Percentiles rank a stretch among this genome's conserved stretches.
Evolutionary conservation across 2,329 filamentous ascomycete genomes (phyloP).

Genomic region (Venturia carpophila): DNA sequence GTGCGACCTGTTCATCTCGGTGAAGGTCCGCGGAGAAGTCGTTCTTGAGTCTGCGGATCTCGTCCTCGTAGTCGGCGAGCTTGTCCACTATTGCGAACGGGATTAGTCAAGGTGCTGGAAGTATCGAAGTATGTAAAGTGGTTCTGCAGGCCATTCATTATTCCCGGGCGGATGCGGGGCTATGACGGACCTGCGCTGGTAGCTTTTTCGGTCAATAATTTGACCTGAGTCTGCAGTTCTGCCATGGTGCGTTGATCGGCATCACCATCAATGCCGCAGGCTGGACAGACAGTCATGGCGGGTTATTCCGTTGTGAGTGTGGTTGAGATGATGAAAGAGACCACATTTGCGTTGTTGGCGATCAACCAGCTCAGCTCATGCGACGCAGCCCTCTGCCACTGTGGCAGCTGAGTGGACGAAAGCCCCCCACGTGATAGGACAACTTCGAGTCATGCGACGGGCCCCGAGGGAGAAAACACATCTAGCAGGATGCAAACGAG

Average conservation of each 20-base stretch:
- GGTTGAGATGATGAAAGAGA: slow-evolving; percentile 12
- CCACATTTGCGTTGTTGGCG: background rate
- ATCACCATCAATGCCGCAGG: background rate
- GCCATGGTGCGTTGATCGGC: slow-evolving; percentile 49
- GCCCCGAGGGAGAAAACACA: no score
- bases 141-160: slow-evolving; percentile 3
- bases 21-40: slow-evolving; percentile 26
- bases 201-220: slow-evolving; percentile 62
- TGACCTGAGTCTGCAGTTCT: slow-evolving; percentile 64
- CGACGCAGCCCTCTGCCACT: background rate
- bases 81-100: slow-evolving; percentile 39
- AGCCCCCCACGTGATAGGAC: background rate
- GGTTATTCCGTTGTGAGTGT: background rate
- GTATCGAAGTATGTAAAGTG: slow-evolving; percentile 13
- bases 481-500: no score
- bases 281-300: slow-evolving; percentile 6
- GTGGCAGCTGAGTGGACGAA: background rate
- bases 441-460: no score
- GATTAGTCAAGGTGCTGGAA: slow-evolving; percentile 17
- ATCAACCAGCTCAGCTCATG: background rate
- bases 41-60: slow-evolving; percentile 53
- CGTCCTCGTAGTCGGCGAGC: slow-evolving; percentile 72
- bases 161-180: slow-evolving; percentile 9
- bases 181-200: slow-evolving; percentile 47
- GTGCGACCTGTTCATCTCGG: slow-evolving; percentile 28